A percentile compares a stretch with the other conserved stretches of the same genome.
Evolutionary conservation across 371 early-diverging fungal genomes (phyloP).

Genomic region (Gilbertella persicaria): DNA sequence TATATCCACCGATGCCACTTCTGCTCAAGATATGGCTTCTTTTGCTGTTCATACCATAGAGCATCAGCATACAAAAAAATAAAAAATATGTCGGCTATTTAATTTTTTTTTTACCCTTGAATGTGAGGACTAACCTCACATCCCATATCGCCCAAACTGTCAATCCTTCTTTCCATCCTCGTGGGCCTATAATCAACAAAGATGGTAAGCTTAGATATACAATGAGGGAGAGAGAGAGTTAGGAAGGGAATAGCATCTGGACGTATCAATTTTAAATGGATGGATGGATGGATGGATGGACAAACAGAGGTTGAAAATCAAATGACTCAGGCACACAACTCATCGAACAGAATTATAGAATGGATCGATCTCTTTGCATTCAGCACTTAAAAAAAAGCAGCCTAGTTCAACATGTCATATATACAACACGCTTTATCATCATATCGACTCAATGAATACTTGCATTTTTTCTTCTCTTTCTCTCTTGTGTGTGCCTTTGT

Average conservation of each 20-base stretch:
- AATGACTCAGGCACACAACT: neutral
- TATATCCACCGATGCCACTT: slow-evolving; percentile 7
- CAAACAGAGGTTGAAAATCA: neutral
- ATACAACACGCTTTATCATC: no score
- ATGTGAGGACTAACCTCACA: slow-evolving; percentile 2
- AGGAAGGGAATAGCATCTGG: neutral
- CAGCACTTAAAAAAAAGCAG: no score
- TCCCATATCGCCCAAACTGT: slow-evolving; percentile 2
- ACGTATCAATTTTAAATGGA: no score
- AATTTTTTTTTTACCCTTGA: no score
- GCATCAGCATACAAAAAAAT: slow-evolving; percentile 1
- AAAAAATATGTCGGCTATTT: no score
- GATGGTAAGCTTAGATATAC: slow-evolving; percentile 4
- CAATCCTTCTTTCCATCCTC: slow-evolving; percentile 20
- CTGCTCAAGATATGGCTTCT: slow-evolving; percentile 3
- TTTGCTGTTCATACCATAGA: neutral
- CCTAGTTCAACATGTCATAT: no score
- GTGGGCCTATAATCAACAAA: slow-evolving; percentile 19
- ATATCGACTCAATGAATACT: no score
- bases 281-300: slow-evolving; percentile 7
- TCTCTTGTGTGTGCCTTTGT: no score
- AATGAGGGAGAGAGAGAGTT: neutral
- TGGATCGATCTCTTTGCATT: no score
- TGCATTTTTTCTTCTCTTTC: no score
- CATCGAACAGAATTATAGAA: no score